A percentile compares a stretch with the other conserved stretches of the same genome.
Conservation (phyloP, 2,329 filamentous ascomycete species). For the Bimuria novae-zelandiae region DNA sequence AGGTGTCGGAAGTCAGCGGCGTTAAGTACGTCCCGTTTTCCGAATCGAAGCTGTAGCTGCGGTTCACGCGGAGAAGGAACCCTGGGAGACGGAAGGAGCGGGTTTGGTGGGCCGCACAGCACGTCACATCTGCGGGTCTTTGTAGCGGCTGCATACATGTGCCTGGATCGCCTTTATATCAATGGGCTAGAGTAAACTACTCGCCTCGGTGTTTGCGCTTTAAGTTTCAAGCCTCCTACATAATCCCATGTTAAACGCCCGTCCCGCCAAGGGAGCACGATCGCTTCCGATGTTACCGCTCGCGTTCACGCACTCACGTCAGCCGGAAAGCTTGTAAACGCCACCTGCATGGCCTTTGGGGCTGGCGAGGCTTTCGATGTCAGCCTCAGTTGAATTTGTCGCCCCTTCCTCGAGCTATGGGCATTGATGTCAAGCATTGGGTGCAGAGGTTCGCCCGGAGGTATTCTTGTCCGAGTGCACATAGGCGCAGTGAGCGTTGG, state of each 20-base stretch:
- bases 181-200: neutral
- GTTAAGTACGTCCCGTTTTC: constrained; percentile 42
- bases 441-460: constrained; percentile 11
- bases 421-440: neutral
- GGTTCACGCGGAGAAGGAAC: neutral
- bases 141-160: neutral
- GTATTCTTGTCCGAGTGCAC: constrained; percentile 13
- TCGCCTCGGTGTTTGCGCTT: constrained; percentile 3
- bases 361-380: constrained; percentile 13
- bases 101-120: neutral
- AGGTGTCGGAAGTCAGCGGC: constrained; percentile 52
- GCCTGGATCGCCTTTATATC: neutral
- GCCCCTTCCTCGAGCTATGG: too few relatives aligned
- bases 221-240: neutral
- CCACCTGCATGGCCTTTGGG: neutral
- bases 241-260: neutral
- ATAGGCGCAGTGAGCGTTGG: neutral
- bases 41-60: constrained; percentile 18
- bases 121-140: neutral
- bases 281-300: too few relatives aligned
- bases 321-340: neutral
- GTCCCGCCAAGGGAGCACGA: neutral
- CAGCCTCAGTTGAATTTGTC: too few relatives aligned
- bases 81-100: neutral
- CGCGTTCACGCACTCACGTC: constrained; percentile 1